Evolutionary conservation across 1,284 basidiomycete species (phyloP).

Genomic region (Fomes fomentarius): DNA sequence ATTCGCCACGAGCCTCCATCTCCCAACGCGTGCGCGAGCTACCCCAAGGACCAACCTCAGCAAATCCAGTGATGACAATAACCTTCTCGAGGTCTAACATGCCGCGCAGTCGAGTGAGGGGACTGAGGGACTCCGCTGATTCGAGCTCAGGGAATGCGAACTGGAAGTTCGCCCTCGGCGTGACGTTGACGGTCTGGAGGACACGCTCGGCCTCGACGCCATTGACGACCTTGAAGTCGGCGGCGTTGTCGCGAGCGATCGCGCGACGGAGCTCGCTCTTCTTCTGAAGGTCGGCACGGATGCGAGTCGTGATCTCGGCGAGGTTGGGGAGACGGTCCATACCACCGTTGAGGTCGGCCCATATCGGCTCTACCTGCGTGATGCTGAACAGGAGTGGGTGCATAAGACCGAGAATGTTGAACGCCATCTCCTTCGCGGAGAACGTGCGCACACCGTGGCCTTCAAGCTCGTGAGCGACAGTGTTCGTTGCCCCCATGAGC

Average conservation of each 20-base stretch:
- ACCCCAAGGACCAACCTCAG: conserved; percentile 99
- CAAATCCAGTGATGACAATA: conserved; percentile 92
- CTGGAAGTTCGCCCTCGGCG: conserved; percentile 96
- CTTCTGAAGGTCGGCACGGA: conserved; percentile 77
- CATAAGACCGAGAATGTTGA: conserved; percentile 99
- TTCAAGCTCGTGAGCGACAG: conserved; percentile 94
- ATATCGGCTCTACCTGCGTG: conserved; percentile 99
- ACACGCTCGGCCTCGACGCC: conserved; percentile 93
- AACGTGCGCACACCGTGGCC: conserved; percentile 95
- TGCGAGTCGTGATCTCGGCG: conserved; percentile 88
- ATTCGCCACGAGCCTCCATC: conserved; percentile 94
- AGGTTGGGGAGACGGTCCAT: conserved; percentile 97
- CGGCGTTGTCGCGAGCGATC: conserved; percentile 91
- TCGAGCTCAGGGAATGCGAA: conserved; percentile 91
- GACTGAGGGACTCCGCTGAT: conserved; percentile 63
- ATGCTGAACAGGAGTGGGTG: conserved; percentile 99
- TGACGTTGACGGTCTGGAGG: conserved; percentile 90
- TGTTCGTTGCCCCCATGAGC: conserved; percentile 95
- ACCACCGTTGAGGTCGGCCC: conserved; percentile 96
- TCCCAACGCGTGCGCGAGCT: conserved; percentile 99
- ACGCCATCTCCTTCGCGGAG: conserved; percentile 99
- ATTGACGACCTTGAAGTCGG: conserved; percentile 92
- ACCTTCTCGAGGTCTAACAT: conserved; percentile 96
- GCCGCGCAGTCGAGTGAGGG: conserved; percentile 80
- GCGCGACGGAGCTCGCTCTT: conserved; percentile 93